These are phyloP conservation scores for Blastobotrys americana DNA, from an alignment of 805 yeast species.

Conservation along the genomic window DNA sequence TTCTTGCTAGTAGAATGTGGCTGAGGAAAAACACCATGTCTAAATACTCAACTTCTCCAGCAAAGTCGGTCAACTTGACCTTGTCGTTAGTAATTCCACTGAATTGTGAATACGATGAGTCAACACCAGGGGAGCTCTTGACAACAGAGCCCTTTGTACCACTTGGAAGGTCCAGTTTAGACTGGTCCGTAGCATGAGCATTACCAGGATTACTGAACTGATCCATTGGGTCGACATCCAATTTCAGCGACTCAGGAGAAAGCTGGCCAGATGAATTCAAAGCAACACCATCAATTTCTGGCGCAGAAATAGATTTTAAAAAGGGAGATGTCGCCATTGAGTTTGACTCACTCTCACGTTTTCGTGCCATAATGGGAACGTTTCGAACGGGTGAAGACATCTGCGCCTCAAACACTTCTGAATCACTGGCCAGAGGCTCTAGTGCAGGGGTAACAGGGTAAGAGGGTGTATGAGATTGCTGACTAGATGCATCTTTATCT, in stretches of 20 bases:
- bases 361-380: neutral
- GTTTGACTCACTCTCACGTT: neutral
- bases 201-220: neutral
- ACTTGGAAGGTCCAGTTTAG: constrained; percentile 2
- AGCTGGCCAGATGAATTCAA: neutral
- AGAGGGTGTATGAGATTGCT: neutral
- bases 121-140: too few species aligned
- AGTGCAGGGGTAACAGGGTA: neutral
- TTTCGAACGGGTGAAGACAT: neutral
- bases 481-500: neutral
- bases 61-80: constrained; percentile 1
- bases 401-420: neutral
- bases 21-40: constrained; percentile 15
- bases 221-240: neutral
- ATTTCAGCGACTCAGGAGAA: neutral
- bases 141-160: too few species aligned
- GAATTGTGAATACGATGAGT: neutral
- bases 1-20: constrained; percentile 7
- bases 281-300: neutral
- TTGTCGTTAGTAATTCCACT: neutral
- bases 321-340: neutral
- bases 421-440: neutral
- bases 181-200: constrained; percentile 1
- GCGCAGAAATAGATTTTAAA: neutral
- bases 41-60: constrained; percentile 13